Base-by-base conservation (phyloP, 352 stramenopile genomes). In the Phytophthora pinifolia region DNA sequence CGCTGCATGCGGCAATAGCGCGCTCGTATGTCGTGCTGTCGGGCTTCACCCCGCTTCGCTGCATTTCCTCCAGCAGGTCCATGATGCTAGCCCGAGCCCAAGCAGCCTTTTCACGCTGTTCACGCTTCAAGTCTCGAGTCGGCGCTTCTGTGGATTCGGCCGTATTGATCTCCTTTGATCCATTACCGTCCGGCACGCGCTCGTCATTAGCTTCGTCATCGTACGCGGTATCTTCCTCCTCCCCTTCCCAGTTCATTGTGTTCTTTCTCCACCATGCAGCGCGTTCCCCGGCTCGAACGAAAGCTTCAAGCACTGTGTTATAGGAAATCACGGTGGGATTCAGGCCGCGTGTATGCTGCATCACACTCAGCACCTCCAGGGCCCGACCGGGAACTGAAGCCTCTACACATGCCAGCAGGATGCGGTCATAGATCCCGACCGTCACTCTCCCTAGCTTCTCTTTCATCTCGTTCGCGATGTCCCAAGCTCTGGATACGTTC, bases 381-480 rank as follows among this genome's bases (percentile, higher is more conserved):
- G 77, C 79, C 27, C 52, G 62, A 22, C 68, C 46, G 31, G 74
- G 66, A 7, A 61, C 51, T n/a, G 45, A 66, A 27, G 66, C 62
- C 12, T 79, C 65, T 0, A 67, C 71, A 41, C 82, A 89, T 10
- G 82, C 79, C 33, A 85, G 54, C 13, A 90, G 46, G 25, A 89
- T 62, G 4, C 72, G 70, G 22, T 89, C 87, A 39, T 76, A 88
- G 14, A 77, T 72, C n/a, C 59, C 49, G 0, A 79, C 20, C 0
- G 74, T 74, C 1, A 75, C 51, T 18, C 45, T 58, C 0, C 78
- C 76, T 8, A 83, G 65, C 14, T 77, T 70, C 2, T 65, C 41
- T 35, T 86, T 51, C 74, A 89, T 80, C 35, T 65, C 47, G 13
- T 72, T 51, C 1, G 52, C 59, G 10, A 85, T 65, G 1, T 69